Evolutionary conservation across 225 moss, liverwort and hornwort species (phyloP).

Genomic region (Lunularia cruciata): DNA sequence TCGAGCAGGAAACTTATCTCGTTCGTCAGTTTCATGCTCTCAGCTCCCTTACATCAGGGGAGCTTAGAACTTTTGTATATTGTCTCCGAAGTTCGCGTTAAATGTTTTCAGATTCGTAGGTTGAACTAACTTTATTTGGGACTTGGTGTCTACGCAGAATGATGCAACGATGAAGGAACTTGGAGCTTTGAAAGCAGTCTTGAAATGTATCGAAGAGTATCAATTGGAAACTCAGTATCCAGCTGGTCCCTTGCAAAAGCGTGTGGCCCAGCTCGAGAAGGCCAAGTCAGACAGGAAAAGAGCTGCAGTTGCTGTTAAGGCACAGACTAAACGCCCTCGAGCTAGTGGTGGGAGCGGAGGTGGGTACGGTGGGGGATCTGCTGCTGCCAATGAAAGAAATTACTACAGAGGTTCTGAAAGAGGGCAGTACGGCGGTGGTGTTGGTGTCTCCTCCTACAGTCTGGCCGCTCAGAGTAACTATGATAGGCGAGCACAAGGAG

Average conservation of each 20-base stretch:
- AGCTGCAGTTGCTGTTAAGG: conserved; percentile 97
- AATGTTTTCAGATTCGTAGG: too few relatives aligned
- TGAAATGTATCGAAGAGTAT: conserved; percentile 99
- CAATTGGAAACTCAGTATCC: conserved; percentile 92
- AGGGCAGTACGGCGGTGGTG: conserved; percentile 77
- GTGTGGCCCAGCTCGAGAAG: conserved; percentile 95
- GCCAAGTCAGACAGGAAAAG: conserved; percentile 98
- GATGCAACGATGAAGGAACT: conserved; percentile 99
- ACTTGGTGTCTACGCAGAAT: conserved; percentile 57
- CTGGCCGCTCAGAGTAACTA: conserved; percentile 90
- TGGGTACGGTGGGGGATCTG: conserved; percentile 44
- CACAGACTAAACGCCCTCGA: conserved; percentile 98
- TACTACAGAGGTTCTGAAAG: conserved; percentile 92
- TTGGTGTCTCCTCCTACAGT: conserved; percentile 86
- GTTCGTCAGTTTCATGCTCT: too few relatives aligned
- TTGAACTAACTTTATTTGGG: too few relatives aligned
- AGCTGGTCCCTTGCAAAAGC: conserved; percentile 90
- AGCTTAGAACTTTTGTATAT: too few relatives aligned
- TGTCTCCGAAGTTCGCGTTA: too few relatives aligned
- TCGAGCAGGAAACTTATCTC: too few relatives aligned
- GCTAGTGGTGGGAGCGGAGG: conserved; percentile 87
- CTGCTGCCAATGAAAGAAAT: conserved; percentile 53
- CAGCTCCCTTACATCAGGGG: too few relatives aligned
- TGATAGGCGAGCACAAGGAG: conserved; percentile 90
- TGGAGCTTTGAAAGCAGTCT: conserved; percentile 94